These are phyloP conservation scores for Pseudohalonectria lignicola DNA, from an alignment of 2,329 filamentous ascomycete genomes.

Conservation along the genomic window DNA sequence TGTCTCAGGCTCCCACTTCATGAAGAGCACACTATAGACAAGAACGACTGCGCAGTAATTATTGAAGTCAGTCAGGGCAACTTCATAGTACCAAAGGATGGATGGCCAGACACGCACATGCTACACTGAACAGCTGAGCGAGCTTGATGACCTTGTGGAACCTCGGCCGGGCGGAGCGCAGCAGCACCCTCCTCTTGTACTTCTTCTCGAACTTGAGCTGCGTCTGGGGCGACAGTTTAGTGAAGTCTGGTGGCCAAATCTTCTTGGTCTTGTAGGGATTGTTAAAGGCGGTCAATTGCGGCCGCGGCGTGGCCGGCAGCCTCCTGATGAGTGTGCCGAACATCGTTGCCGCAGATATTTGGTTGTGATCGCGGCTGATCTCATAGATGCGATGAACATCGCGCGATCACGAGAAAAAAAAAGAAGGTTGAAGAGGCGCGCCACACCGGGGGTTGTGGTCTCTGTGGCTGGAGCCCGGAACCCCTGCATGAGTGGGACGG, in stretches of 20 bases:
- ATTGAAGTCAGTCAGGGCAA: too few relatives aligned
- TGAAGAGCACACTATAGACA: slow-evolving; percentile 48
- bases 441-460: too few relatives aligned
- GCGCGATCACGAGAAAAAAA: too few relatives aligned
- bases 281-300: slow-evolving; percentile 13
- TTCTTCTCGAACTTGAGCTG: slow-evolving; percentile 71
- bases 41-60: slow-evolving; percentile 43
- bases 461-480: too few relatives aligned
- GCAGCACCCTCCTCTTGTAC: slow-evolving; percentile 57
- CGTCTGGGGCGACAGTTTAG: slow-evolving; percentile 56
- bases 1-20: slow-evolving; percentile 39
- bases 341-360: too few relatives aligned
- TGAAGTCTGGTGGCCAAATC: slow-evolving; percentile 69
- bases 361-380: too few relatives aligned
- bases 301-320: slow-evolving; percentile 1
- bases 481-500: too few relatives aligned
- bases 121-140: slow-evolving; percentile 48
- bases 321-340: slow-evolving; percentile 34
- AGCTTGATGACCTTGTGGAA: slow-evolving; percentile 58
- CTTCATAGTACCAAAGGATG: not conserved
- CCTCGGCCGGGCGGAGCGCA: slow-evolving; percentile 48
- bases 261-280: slow-evolving; percentile 58
- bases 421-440: too few relatives aligned
- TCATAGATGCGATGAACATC: too few relatives aligned
- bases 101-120: slow-evolving; percentile 35